These are phyloP conservation scores for Fusarium temperatum DNA, from an alignment of 2,329 filamentous ascomycete genomes.

Conservation along the genomic window DNA sequence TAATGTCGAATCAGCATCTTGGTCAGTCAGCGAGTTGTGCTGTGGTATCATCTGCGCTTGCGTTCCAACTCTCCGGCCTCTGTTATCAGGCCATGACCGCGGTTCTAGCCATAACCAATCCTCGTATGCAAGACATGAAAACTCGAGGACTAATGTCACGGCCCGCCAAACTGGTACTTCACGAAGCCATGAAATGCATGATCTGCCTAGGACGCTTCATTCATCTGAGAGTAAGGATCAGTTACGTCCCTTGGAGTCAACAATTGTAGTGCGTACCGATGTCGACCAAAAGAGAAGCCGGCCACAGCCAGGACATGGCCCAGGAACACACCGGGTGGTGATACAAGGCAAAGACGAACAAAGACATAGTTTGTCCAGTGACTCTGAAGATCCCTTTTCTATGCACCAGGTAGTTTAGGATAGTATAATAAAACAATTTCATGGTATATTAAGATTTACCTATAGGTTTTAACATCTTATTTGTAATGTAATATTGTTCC, in stretches of 20 bases:
- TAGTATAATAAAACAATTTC: rapidly evolving
- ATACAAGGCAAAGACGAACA: neutral
- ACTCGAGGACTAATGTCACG: neutral
- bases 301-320: rapidly evolving
- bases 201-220: neutral
- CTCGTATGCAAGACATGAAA: neutral
- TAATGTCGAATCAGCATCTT: neutral
- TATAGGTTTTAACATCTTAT: rapidly evolving
- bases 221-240: neutral
- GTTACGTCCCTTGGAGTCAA: neutral
- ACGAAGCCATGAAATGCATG: neutral
- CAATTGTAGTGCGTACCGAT: neutral
- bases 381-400: neutral
- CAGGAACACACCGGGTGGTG: neutral
- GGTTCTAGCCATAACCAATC: neutral
- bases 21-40: neutral
- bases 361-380: neutral
- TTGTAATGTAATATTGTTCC: neutral
- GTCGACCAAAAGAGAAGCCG: neutral
- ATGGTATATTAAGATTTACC: no score
- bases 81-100: neutral
- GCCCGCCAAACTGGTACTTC: neutral
- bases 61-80: neutral
- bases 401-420: neutral
- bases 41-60: neutral